A percentile compares a stretch with the other conserved stretches of the same genome.
phyloP scores from a whole-genome alignment of 1,139 yeast genomes.

The Pichia norvegensis region DNA sequence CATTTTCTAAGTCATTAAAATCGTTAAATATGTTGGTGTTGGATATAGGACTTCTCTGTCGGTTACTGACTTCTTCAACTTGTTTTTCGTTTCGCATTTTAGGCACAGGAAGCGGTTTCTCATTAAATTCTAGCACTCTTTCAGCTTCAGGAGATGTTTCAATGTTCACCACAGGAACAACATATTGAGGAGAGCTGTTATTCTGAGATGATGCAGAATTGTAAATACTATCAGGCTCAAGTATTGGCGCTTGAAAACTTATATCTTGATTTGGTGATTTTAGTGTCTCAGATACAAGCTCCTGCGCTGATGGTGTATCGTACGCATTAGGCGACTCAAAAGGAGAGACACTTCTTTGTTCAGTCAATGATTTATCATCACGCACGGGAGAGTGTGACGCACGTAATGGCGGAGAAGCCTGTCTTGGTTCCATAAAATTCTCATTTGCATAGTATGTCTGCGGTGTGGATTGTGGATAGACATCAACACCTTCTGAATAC shows the following conservation, averaged over 20 bases:
- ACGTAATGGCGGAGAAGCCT: not conserved
- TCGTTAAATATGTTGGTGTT: constrained; percentile 2
- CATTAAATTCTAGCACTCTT: not conserved
- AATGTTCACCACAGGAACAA: not conserved
- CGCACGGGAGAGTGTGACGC: not conserved
- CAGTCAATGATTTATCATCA: not conserved
- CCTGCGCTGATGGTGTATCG: not conserved
- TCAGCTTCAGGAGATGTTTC: not conserved
- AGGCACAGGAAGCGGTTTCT: not conserved
- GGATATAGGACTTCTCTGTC: not conserved
- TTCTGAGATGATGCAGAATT: not conserved
- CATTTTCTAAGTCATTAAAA: constrained; percentile 23
- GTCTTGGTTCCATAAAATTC: not conserved
- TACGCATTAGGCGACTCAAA: not conserved
- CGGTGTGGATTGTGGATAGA: too few relatives aligned
- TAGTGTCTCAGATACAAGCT: not conserved
- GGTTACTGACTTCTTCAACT: not conserved
- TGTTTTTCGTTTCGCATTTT: not conserved
- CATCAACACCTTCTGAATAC: too few relatives aligned
- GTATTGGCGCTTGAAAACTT: not conserved
- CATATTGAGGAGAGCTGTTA: not conserved
- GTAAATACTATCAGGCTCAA: not conserved
- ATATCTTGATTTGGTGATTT: not conserved
- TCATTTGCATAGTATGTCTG: too few relatives aligned
- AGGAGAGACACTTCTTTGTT: too few relatives aligned